Evolutionary conservation across 371 early-diverging fungal species (phyloP), one percentile per base, ranked within the genome.

Genomic region (Mortierella sp.): DNA sequence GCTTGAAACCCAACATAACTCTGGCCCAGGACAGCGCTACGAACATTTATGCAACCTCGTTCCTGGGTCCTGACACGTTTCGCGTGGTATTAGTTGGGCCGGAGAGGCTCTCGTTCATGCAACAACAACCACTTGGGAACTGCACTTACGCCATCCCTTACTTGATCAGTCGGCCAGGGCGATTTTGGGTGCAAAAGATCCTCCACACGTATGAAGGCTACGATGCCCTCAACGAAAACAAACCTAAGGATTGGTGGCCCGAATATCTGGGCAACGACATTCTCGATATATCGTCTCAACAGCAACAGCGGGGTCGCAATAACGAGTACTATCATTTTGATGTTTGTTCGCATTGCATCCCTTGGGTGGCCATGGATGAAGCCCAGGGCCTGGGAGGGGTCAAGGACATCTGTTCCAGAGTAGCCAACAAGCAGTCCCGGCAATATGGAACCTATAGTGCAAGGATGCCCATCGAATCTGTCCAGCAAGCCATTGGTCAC

Each of bases 81-180:
- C 63, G 70, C 17, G 58, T 70, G 15, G 51, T 59, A 6, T 64
- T 70, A 28, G 47, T 56, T 23, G 70, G 70, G 7, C 70, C 70
- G 2, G 70, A 70, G 23, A 47, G 64, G 32, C 49, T 70, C 28
- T 63, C 60, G 2, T 41, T 70, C 30, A 44, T 70, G 60, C 70
- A 70, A 15, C 70, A 70, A 17, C 70, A 70, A 37, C 39, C 48
- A 21, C 64, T 70, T 11, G 59, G 63, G 4, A 27, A 59, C n/a
- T 70, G 70, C 44, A 58, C 63, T 6, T 70, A 70, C 42, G 70
- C 70, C 4, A 52, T 70, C 43, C 70, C 70, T 1, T 70, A 70
- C 60, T 28, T 70, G 37, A 63, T 63, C 39, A 63, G 55, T 47
- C 64, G 64, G 47, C 70, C 70, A 4, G 70, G 70, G 11, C 58